Percentiles rank a stretch among this genome's conserved stretches.
These are phyloP conservation scores for Rhexocercosporidium sp. DNA, from an alignment of 2,329 filamentous ascomycete species.

Conservation along the genomic window DNA sequence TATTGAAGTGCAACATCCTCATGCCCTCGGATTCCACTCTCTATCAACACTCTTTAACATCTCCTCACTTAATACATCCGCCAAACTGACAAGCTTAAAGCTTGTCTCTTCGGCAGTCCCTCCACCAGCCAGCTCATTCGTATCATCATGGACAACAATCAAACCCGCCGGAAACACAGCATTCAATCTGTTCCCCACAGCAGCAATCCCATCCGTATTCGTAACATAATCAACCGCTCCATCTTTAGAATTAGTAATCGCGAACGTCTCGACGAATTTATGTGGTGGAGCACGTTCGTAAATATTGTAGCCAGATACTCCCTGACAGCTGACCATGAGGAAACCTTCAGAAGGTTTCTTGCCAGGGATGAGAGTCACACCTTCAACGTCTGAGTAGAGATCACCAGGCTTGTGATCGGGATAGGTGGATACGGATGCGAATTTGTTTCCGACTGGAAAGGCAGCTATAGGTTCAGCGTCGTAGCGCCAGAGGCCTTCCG, in stretches of 20 bases:
- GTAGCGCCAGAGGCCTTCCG: slow-evolving; percentile 7
- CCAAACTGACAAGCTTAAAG: background rate
- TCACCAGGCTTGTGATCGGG: background rate
- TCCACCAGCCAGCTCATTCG: slow-evolving; percentile 11
- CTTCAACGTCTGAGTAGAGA: slow-evolving; percentile 10
- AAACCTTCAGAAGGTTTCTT: background rate
- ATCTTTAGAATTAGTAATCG: background rate
- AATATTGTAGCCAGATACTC: slow-evolving; percentile 6
- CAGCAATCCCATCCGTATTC: slow-evolving; percentile 12
- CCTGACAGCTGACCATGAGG: slow-evolving; percentile 10
- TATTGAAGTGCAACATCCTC: background rate
- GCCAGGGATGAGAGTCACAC: slow-evolving; percentile 8
- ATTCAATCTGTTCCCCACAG: slow-evolving; percentile 10
- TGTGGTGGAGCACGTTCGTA: slow-evolving; percentile 11
- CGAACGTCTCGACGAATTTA: slow-evolving; percentile 4
- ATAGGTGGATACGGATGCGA: slow-evolving; percentile 12
- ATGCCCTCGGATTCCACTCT: slow-evolving; percentile 8
- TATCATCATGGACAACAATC: slow-evolving; percentile 14
- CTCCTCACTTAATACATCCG: background rate
- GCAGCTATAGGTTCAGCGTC: background rate
- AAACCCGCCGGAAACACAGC: background rate
- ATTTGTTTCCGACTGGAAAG: background rate
- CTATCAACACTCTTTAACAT: background rate
- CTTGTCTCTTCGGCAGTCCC: slow-evolving; percentile 1
- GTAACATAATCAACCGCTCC: background rate